A percentile compares a stretch with the other conserved stretches of the same genome.
Evolutionary conservation across 73 alveolate genomes (phyloP).

Genomic region (Breviolum minutum): DNA sequence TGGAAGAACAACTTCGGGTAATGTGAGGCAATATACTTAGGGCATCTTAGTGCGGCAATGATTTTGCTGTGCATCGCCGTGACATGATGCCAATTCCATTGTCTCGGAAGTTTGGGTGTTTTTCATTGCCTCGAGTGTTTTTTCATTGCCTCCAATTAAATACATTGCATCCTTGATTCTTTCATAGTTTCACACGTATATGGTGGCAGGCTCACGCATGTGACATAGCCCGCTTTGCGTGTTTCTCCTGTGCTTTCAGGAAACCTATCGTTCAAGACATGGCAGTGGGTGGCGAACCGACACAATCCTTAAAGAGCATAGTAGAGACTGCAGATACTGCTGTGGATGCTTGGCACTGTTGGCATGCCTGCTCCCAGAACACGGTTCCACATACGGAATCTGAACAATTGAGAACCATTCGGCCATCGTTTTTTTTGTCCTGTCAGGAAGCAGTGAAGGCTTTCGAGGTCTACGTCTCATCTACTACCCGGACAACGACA

Average conservation of each 20-base stretch:
- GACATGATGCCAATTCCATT: too few species aligned
- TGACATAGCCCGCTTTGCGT: too few species aligned
- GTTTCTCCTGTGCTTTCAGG: neutral
- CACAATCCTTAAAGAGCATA: neutral
- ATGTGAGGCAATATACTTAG: too few species aligned
- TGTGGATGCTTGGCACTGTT: neutral
- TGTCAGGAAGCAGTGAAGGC: neutral
- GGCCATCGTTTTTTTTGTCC: neutral
- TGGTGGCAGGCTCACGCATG: too few species aligned
- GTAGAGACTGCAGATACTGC: conserved; percentile 12
- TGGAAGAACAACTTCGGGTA: too few species aligned
- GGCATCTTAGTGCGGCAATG: too few species aligned
- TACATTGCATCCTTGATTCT: too few species aligned
- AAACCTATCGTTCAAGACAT: conserved; percentile 4
- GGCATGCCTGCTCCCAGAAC: neutral
- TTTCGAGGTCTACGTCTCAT: neutral
- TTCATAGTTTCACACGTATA: too few species aligned
- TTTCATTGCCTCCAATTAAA: too few species aligned
- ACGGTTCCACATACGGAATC: neutral
- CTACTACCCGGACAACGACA: conserved; percentile 83
- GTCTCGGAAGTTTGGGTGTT: too few species aligned
- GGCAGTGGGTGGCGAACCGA: neutral
- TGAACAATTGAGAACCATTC: neutral
- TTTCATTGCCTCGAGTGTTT: too few species aligned
- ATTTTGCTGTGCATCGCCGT: too few species aligned